A percentile compares a stretch with the other conserved stretches of the same genome.
These are phyloP conservation scores for Diphasiastrum complanatum DNA, from an alignment of 83 land plant genomes.

Conservation along the genomic window DNA sequence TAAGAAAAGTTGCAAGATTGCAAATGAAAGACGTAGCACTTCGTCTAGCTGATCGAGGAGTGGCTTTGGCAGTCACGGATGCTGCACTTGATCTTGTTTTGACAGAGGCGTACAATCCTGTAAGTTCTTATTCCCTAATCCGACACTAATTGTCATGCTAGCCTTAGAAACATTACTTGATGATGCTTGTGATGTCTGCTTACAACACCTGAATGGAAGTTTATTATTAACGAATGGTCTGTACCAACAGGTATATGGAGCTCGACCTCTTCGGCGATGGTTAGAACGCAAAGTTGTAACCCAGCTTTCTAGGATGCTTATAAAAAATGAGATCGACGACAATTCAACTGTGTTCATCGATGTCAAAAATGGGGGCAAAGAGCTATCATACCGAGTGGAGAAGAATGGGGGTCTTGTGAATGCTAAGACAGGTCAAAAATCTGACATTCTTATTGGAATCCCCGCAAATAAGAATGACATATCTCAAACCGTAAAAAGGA, in stretches of 20 bases:
- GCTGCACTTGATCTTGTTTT: conserved; percentile 76
- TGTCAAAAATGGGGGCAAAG: conserved; percentile 34
- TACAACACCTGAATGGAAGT: neutral
- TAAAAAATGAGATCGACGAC: conserved; percentile 81
- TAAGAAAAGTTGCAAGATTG: conserved; percentile 74
- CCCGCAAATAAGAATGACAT: conserved; percentile 35
- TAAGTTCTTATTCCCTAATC: conserved; percentile 29
- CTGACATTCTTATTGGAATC: conserved; percentile 70
- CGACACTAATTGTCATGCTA: no score
- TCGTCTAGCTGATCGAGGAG: conserved; percentile 81
- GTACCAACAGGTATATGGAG: conserved; percentile 70
- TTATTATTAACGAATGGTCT: neutral
- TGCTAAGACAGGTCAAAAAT: conserved; percentile 57
- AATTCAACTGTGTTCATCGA: conserved; percentile 90
- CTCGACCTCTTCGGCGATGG: conserved; percentile 93
- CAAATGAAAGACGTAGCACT: conserved; percentile 92
- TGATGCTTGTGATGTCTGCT: neutral
- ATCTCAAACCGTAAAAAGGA: conserved; percentile 52
- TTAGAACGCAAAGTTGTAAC: conserved; percentile 92
- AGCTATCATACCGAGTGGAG: conserved; percentile 54
- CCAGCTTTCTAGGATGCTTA: conserved; percentile 77
- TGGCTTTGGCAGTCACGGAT: conserved; percentile 87
- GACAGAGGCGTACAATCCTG: conserved; percentile 81
- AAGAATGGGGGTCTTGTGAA: conserved; percentile 80
- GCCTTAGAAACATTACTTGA: no score